These are phyloP conservation scores for Sclerotinia spermophila DNA, from an alignment of 2,329 filamentous ascomycete species.

Conservation along the genomic window DNA sequence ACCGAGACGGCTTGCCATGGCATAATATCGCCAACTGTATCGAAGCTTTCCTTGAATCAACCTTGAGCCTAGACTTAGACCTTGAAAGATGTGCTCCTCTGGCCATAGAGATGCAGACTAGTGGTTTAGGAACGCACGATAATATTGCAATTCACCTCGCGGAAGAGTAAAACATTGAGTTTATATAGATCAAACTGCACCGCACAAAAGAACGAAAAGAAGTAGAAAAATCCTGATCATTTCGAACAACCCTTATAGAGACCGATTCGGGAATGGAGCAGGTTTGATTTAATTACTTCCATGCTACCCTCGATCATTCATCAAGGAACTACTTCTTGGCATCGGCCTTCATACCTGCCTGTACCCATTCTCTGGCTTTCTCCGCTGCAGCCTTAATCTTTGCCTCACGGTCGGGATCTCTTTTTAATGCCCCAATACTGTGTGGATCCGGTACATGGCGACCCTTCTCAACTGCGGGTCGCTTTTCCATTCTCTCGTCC, in stretches of 20 bases:
- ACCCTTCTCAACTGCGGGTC: conserved; percentile 72
- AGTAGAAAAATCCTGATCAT: background rate
- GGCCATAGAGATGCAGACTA: background rate
- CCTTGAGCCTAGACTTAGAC: background rate
- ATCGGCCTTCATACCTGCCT: conserved; percentile 56
- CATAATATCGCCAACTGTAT: background rate
- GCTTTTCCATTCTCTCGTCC: conserved; percentile 66
- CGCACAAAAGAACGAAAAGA: background rate
- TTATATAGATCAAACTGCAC: background rate
- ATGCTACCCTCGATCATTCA: background rate
- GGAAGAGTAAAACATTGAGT: background rate
- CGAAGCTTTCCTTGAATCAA: background rate
- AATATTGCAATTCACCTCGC: background rate
- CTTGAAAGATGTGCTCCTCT: background rate
- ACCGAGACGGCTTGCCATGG: background rate
- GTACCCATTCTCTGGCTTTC: conserved; percentile 59
- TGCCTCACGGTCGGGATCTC: conserved; percentile 40
- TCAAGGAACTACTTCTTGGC: conserved; percentile 28
- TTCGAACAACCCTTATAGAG: background rate
- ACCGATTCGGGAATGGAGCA: background rate
- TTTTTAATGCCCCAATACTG: conserved; percentile 51
- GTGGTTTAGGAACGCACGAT: background rate
- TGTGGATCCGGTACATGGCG: conserved; percentile 66
- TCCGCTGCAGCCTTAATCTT: conserved; percentile 56
- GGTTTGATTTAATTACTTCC: too few relatives aligned